Conservation (phyloP, 1,284 basidiomycete species). For the Phellinidium pouzarii region DNA sequence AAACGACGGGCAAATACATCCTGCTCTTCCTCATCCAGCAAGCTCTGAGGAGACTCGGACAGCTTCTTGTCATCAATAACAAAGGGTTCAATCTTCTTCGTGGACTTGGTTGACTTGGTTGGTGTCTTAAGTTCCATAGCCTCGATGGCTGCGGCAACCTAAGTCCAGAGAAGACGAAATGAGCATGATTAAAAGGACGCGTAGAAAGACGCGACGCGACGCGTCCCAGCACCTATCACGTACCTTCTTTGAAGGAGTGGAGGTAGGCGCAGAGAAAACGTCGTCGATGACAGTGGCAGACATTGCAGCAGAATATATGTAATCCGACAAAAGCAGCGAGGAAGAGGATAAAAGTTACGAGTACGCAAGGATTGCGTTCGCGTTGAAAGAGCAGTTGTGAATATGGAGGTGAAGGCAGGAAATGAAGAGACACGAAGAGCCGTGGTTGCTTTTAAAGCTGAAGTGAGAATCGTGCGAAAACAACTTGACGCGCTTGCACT, state of each 20-base stretch:
- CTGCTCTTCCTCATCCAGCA: slow-evolving; percentile 26
- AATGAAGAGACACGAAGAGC: neutral
- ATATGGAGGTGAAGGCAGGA: slow-evolving; percentile 2
- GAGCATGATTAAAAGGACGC: neutral
- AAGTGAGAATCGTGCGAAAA: slow-evolving; percentile 8
- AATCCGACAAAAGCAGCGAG: neutral
- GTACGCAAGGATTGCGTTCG: neutral
- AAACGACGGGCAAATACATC: slow-evolving; percentile 20
- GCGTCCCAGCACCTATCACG: slow-evolving; percentile 1
- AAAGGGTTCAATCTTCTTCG: slow-evolving; percentile 6
- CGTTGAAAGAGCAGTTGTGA: neutral
- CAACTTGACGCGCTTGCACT: slow-evolving; percentile 12
- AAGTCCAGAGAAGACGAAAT: neutral
- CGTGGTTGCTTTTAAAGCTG: neutral
- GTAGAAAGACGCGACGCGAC: slow-evolving; percentile 2
- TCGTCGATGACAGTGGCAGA: slow-evolving; percentile 15
- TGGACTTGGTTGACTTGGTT: slow-evolving; percentile 5
- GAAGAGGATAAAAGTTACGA: neutral
- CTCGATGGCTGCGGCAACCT: slow-evolving; percentile 18
- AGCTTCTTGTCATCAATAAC: slow-evolving; percentile 14
- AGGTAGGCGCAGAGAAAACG: slow-evolving; percentile 19
- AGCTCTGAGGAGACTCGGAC: slow-evolving; percentile 20
- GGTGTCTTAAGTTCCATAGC: slow-evolving; percentile 17
- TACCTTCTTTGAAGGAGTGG: slow-evolving; percentile 21
- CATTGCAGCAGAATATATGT: slow-evolving; percentile 10